Evolutionary conservation across 768 basidiomycete genomes (phyloP).

Genomic region (Mycena galericulata): DNA sequence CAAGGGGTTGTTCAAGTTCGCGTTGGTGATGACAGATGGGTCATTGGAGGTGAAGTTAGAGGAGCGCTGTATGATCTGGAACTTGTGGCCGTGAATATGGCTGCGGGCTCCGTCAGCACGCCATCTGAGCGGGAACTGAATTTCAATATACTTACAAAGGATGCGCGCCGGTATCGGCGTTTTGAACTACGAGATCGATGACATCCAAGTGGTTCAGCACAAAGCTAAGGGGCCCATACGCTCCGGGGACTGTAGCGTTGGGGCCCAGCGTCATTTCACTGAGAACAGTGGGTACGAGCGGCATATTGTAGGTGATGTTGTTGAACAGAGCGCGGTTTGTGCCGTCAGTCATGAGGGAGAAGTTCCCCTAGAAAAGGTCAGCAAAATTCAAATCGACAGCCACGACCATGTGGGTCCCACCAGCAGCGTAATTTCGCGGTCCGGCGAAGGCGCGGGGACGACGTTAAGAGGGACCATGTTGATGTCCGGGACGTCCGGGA

Average conservation of each 20-base stretch:
- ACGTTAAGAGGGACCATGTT: constrained; percentile 71
- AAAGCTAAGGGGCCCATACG: constrained; percentile 87
- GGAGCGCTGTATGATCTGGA: constrained; percentile 82
- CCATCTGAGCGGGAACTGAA: neutral
- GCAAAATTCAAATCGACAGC: too few relatives aligned
- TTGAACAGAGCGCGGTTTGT: constrained; percentile 88
- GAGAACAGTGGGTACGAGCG: constrained; percentile 81
- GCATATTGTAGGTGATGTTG: constrained; percentile 72
- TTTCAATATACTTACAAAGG: constrained; percentile 79
- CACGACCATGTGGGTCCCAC: too few relatives aligned
- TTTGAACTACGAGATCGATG: constrained; percentile 82
- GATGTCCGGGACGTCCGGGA: constrained; percentile 74
- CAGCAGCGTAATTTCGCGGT: constrained; percentile 74
- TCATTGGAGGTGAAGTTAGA: constrained; percentile 80
- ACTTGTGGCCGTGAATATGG: constrained; percentile 92
- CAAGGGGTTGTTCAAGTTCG: constrained; percentile 88
- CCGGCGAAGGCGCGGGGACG: constrained; percentile 61
- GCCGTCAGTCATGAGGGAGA: constrained; percentile 89
- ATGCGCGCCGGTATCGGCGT: constrained; percentile 79
- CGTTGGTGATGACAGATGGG: constrained; percentile 76
- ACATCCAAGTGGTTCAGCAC: constrained; percentile 81
- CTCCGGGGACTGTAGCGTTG: constrained; percentile 70
- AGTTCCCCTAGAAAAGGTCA: constrained; percentile 74
- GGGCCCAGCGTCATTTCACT: constrained; percentile 81
- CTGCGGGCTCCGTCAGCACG: constrained; percentile 49